Percentiles rank a stretch among this genome's conserved stretches.
Conservation (phyloP, 2,329 filamentous ascomycete species). For the Capronia coronata region DNA sequence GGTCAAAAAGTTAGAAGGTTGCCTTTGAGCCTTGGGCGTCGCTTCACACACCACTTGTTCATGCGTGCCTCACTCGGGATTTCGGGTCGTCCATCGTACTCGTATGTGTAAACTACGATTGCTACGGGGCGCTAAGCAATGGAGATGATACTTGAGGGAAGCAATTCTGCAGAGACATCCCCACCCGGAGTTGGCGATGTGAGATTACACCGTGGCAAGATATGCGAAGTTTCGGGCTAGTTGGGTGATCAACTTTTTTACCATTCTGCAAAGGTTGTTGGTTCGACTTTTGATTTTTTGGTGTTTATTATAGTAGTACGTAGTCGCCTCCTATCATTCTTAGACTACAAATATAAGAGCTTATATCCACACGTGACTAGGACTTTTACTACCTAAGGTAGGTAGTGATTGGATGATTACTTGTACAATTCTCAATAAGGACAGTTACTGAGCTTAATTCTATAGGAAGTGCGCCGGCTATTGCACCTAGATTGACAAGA, state of each 20-base stretch:
- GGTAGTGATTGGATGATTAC: too few species aligned
- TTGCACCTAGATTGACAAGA: too few species aligned
- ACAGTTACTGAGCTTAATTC: too few species aligned
- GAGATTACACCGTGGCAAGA: slow-evolving; percentile 45
- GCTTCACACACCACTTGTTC: slow-evolving; percentile 28
- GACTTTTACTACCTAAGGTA: too few species aligned
- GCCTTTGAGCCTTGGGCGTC: slow-evolving; percentile 21
- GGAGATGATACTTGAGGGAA: slow-evolving; percentile 51
- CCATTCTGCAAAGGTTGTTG: not conserved
- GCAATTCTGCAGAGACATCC: slow-evolving; percentile 53
- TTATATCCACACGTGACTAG: too few species aligned
- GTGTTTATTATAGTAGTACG: too few species aligned
- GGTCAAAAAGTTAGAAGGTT: slow-evolving; percentile 28
- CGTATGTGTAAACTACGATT: slow-evolving; percentile 51
- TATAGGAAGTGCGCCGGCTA: too few species aligned
- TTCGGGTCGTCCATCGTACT: slow-evolving; percentile 48
- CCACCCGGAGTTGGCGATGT: slow-evolving; percentile 50
- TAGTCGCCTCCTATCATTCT: too few species aligned
- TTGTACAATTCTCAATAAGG: too few species aligned
- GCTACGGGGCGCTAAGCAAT: slow-evolving; percentile 50
- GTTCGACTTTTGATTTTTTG: not conserved
- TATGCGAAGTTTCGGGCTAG: slow-evolving; percentile 31
- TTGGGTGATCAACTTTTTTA: slow-evolving; percentile 33
- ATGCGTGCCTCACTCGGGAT: slow-evolving; percentile 51
- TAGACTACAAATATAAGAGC: too few species aligned